Evolutionary conservation across 805 yeast genomes (phyloP).

Genomic region (Yarrowia sp.): DNA sequence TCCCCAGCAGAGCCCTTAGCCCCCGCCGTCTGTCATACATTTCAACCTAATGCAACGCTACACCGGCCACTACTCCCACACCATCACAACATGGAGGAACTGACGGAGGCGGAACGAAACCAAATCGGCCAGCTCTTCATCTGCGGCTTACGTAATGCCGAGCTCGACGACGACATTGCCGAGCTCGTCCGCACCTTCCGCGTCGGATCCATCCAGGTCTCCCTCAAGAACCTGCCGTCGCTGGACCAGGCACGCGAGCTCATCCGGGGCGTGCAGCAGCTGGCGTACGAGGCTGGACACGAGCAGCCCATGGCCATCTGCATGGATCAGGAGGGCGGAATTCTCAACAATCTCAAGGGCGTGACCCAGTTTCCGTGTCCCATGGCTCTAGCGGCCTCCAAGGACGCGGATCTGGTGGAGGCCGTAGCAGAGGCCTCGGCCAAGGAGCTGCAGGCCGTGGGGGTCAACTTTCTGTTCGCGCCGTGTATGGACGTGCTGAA

Average conservation of each 20-base stretch:
- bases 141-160: conserved; percentile 29
- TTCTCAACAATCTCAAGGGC: conserved; percentile 9
- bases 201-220: conserved; percentile 52
- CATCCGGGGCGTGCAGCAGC: conserved; percentile 44
- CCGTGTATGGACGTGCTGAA: conserved; percentile 63
- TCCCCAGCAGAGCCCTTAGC: background rate
- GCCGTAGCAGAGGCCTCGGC: background rate
- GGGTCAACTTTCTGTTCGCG: conserved; percentile 55
- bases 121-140: conserved; percentile 19
- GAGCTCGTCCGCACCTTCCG: conserved; percentile 39
- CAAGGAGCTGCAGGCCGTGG: conserved; percentile 43
- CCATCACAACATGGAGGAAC: conserved; percentile 32
- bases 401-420: background rate
- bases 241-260: conserved; percentile 51
- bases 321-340: conserved; percentile 1
- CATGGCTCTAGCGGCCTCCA: conserved; percentile 15
- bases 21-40: background rate
- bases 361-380: conserved; percentile 11
- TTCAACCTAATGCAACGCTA: conserved; percentile 16
- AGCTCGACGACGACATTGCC: conserved; percentile 29
- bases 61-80: conserved; percentile 7
- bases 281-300: conserved; percentile 52
- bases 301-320: conserved; percentile 41
- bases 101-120: conserved; percentile 29
- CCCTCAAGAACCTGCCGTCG: conserved; percentile 49